phyloP scores from a whole-genome alignment of 345 rosid genomes.

The Brassica incana region DNA sequence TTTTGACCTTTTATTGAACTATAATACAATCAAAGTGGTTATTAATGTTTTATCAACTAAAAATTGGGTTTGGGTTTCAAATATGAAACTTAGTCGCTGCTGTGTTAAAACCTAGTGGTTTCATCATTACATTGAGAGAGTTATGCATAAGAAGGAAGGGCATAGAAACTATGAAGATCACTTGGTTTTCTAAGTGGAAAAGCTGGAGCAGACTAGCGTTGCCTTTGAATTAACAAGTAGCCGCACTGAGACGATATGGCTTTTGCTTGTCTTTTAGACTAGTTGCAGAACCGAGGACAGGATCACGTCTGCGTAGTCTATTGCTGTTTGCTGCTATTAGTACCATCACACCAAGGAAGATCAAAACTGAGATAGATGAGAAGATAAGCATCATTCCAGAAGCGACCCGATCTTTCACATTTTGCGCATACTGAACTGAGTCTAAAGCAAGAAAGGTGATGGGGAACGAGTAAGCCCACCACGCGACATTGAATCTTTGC shows the following conservation, averaged over 20 bases:
- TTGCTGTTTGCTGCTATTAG: constrained; percentile 48
- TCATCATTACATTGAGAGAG: constrained; percentile 59
- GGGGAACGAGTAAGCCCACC: constrained; percentile 72
- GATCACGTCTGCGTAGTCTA: constrained; percentile 43
- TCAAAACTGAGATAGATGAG: constrained; percentile 48
- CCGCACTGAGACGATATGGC: not conserved
- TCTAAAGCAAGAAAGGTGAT: constrained; percentile 60
- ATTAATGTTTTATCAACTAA: not conserved
- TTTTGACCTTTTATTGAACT: not conserved
- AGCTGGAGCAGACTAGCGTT: not conserved
- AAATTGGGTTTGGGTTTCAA: not conserved
- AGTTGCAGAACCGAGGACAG: constrained; percentile 3
- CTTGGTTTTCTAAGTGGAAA: not conserved
- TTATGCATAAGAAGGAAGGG: constrained; percentile 60
- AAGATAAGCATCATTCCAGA: constrained; percentile 45
- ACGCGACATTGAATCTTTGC: constrained; percentile 62
- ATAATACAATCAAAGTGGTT: not conserved
- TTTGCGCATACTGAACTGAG: constrained; percentile 54
- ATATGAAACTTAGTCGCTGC: not conserved
- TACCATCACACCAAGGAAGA: constrained; percentile 53
- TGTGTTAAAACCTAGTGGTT: constrained; percentile 32
- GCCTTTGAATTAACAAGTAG: not conserved
- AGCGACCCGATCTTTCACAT: constrained; percentile 42
- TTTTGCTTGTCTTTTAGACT: constrained; percentile 26
- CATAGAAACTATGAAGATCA: constrained; percentile 47